Evolutionary conservation across 2,329 filamentous ascomycete species (phyloP), one percentile per base, ranked within the genome.

Genomic region (Hypoxylon sp.): DNA sequence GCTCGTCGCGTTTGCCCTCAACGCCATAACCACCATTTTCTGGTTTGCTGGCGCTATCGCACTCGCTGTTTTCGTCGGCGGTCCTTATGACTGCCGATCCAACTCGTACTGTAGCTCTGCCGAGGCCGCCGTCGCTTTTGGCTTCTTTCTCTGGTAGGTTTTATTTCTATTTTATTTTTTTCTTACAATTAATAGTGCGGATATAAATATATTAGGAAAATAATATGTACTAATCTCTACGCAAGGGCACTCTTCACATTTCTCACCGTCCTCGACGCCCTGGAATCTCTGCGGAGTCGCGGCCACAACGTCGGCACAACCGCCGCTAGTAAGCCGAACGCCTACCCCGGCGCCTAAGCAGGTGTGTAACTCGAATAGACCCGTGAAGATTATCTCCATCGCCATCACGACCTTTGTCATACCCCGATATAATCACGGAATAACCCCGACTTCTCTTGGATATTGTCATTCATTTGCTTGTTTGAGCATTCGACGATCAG

Each of bases 11-110:
- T 82, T 94, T 17, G 89, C 75, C 1, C 83, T 93, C 32, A 92
- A 97, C 75, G 83, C 83, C 50, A 72, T 96, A 23, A 96, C 93
- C 9, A 90, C 91, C 81, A 84, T 97, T 62, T 97, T 97, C 83
- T 97, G 94, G 94, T 96, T 98, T 76, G 90, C 91, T 0, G 93
- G 93, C 5, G 91, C 93, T 74, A 90, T 97, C 71, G 93, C 93
- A 0, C 80, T 94, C 10, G 93, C 91, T 0, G 90, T 89, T 19
- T 84, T 84, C 60, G 80, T 93, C 63, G 86, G 87, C 58, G 84
- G 86, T 14, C 81, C 87, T 0, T 79, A 77, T 7, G 81, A 85
- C 62, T 90, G 88, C 75, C 83, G 81, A 45, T 81, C 80, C 52
- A 82, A 83, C 45, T 81, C 79, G 17, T 83, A 82, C 14, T 94